A percentile compares a stretch with the other conserved stretches of the same genome.
phyloP scores from a whole-genome alignment of 2,329 filamentous ascomycete species.

The Macrophomina phaseolina region DNA sequence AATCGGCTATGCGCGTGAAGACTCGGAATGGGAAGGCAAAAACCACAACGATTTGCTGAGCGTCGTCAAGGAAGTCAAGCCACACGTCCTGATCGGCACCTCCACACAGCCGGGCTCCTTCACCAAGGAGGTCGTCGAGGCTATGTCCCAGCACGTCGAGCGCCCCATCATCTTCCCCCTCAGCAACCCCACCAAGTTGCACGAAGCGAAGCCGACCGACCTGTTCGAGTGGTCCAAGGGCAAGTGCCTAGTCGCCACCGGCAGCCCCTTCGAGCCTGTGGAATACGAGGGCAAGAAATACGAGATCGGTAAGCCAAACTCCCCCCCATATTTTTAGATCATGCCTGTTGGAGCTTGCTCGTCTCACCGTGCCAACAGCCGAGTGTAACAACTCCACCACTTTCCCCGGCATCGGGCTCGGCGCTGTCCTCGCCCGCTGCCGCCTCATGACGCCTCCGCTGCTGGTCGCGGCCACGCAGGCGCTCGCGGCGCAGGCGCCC shows the following conservation, averaged over 20 bases:
- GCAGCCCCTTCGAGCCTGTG: conserved; percentile 80
- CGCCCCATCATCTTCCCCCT: conserved; percentile 87
- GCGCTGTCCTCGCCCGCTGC: conserved; percentile 73
- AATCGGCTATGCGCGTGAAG: conserved; percentile 67
- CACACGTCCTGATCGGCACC: conserved; percentile 83
- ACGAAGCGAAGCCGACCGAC: conserved; percentile 80
- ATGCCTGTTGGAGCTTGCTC: not conserved
- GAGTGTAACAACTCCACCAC: conserved; percentile 90
- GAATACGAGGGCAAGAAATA: conserved; percentile 61
- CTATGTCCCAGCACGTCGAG: conserved; percentile 75
- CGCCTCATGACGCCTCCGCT: conserved; percentile 74
- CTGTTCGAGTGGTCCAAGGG: conserved; percentile 80
- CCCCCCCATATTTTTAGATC: conserved; percentile 36
- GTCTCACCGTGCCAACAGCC: conserved; percentile 51
- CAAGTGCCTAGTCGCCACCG: conserved; percentile 79
- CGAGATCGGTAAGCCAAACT: conserved; percentile 55
- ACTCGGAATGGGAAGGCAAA: conserved; percentile 66
- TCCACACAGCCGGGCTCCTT: conserved; percentile 80
- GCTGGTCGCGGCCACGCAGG: conserved; percentile 79
- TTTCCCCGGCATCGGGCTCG: conserved; percentile 86
- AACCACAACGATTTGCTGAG: conserved; percentile 65
- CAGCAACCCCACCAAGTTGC: conserved; percentile 82
- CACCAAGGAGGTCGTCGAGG: conserved; percentile 72
- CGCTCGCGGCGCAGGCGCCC: conserved; percentile 73
- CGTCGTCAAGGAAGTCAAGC: conserved; percentile 73